Evolutionary conservation across 2,329 filamentous ascomycete genomes (phyloP), one percentile per base, ranked within the genome.

Genomic region (Pseudocercospora cruenta): DNA sequence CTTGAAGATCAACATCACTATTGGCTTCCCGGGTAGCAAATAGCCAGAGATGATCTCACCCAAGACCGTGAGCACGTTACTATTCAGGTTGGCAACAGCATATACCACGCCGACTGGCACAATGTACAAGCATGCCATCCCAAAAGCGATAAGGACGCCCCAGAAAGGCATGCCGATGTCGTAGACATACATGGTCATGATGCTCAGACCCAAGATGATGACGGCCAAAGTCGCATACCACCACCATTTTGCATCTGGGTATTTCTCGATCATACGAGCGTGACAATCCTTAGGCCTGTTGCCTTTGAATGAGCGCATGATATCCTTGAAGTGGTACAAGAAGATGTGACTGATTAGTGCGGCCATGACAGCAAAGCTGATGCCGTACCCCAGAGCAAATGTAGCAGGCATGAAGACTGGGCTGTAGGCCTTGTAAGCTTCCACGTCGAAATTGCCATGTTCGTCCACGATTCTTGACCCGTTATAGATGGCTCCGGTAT

Each of bases 261-360:
- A 86, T 70, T 85, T 70, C 69, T 83, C 82, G 1, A 73, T 74
- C 85, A 87, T 86, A 68, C 85, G 78, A 0, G 65, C 74, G 67
- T 87, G 84, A 68, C 0, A 78, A 80, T 64, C 87, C 85, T 19
- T 81, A 80, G 24, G 78, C 83, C 16, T 69, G 74, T 4, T 81
- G 21, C 76, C 82, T 70, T 81, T 82, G 73, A 79, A 86, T 0
- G 85, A 78, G 5, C 70, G 70, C 2, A 78, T 55, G 22, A 86
- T 79, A 64, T 87, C 86, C 6, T 79, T 78, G 2, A 85, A 83
- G 83, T 84, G 87, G 71, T 87, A 87, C 4, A 87, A 73, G 54
- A 83, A 64, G 65, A 81, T 83, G 67, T 87, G 85, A 2, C 79
- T 73, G 24, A 87, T 76, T 28, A 87, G 72, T 6, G 85, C 86